Conservation (phyloP, 305 asterid genomes). For the Ajuga reptans region DNA sequence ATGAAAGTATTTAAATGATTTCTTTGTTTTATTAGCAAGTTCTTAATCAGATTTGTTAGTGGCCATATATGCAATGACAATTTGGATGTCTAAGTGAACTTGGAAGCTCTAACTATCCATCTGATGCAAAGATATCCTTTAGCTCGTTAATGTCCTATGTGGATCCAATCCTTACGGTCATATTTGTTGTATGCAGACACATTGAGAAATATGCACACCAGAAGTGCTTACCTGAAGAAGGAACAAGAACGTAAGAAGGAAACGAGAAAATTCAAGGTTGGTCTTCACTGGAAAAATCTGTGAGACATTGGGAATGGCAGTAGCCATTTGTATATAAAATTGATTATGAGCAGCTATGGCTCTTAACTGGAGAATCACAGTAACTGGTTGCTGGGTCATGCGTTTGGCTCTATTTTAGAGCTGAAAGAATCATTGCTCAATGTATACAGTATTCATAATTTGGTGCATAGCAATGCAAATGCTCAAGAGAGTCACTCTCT, state of each 20-base stretch:
- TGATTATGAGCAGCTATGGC: conserved; percentile 9
- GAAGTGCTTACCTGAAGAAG: conserved; percentile 52
- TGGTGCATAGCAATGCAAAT: background rate
- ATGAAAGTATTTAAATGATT: background rate
- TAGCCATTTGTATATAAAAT: conserved; percentile 1
- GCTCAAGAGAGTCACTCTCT: background rate
- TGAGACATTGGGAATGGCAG: conserved; percentile 21
- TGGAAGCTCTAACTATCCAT: conserved; percentile 11
- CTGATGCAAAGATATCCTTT: background rate
- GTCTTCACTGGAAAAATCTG: conserved; percentile 19
- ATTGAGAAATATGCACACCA: conserved; percentile 40
- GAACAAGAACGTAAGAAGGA: conserved; percentile 59
- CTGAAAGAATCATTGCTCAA: conserved; percentile 9
- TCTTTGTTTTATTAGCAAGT: background rate
- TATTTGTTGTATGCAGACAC: conserved; percentile 35
- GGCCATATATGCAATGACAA: background rate
- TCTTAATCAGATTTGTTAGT: conserved; percentile 13
- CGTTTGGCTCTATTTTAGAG: conserved; percentile 8
- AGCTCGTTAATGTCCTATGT: conserved; percentile 18
- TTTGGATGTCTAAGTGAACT: conserved; percentile 10
- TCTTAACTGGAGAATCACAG: background rate
- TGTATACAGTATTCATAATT: background rate
- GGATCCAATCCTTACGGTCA: conserved; percentile 17
- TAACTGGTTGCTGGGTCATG: background rate
- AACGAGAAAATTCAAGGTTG: conserved; percentile 68